Base-by-base conservation (phyloP, 2,329 filamentous ascomycete species). In the Daldinia sp. region DNA sequence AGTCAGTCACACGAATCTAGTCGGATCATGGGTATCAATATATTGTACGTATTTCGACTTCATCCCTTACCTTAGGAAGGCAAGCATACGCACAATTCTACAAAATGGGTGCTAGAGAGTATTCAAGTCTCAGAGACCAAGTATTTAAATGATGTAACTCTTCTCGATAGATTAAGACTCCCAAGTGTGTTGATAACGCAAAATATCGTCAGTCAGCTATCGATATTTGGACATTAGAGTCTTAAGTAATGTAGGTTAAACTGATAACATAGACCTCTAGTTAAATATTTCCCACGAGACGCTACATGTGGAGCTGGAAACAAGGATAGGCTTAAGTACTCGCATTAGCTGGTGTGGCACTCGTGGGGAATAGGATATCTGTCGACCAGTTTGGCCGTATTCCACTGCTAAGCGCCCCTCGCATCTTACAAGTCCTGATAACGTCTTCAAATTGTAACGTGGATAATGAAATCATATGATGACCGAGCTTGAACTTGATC, bases 331-430 rank as follows among this genome's bases (percentile, higher is more conserved):
- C 55, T 49, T 63, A 21, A 11, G 37, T 48, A 61, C 47, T 47
- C 45, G 51, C 47, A 64, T 64, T 59, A 67, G 64, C 58, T 23
- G 19, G 19, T 17, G 54, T 67, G 45, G 57, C 53, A 49, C 9
- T 30, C 48, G 61, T 35, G 53, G 50, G 56, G 60, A 43, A 49
- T 47, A 37, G 43, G 37, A 48, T 27, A 47, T 15, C 51, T 52
- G 19, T 43, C n/a, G 19, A 43, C 19, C 19, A 25, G 10, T 6
- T 23, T 23, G 19, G 37, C 13, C 23, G 23, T 10, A 43, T 17
- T 25, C 21, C n/a, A 23, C 10, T 43, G 4, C 19, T 25, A 19
- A 25, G 30, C 19, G 37, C 19, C n/a, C n/a, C n/a, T n/a, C n/a
- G n/a, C n/a, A n/a, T n/a, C 19, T 43, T 21, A 25, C 37, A 5